Evolutionary conservation across 1,284 basidiomycete genomes (phyloP), one percentile per base, ranked within the genome.

Genomic region (Limonomyces culmigenus): DNA sequence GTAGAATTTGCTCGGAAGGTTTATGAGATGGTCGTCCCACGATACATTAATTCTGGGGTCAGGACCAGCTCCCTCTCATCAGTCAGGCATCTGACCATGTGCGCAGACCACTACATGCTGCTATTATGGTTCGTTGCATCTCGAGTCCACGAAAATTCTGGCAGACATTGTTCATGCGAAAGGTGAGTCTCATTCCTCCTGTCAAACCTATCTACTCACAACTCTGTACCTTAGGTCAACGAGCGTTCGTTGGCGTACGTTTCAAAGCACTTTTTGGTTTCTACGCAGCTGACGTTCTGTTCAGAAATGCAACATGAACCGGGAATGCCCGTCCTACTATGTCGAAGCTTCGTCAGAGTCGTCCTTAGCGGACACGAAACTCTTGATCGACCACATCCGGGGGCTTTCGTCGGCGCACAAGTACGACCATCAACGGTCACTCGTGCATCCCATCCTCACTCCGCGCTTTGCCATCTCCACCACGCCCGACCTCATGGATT

Each of bases 381-480:
- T 60, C n/a, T 64, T 91, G 31, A 74, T 95, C 43, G 44, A 59
- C 1, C 59, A 88, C 54, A 79, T 92, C 45, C 68, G 67, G 19
- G 49, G 64, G 1, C 54, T 83, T 23, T 53, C 4, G 48, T 45
- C 5, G 37, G 45, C 40, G 36, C 37, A 37, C 44, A 41, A 43
- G 47, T 19, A 42, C 38, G 29, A 46, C 38, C 32, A 37, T 45
- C 51, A 38, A 50, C 59, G 43, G 19, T 49, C 59, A 5, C 70
- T 91, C 13, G 83, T 97, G 4, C 79, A 84, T 40, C 92, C 92
- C 0, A 75, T 93, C 49, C 59, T 97, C 32, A 97, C 93, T 0
- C 93, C 93, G 14, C 80, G 92, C 14, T 97, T 98, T 54, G 92
- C 93, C 19, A 83, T 98, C 43, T 76, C 83, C n/a, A 93, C 88